Base-by-base conservation (phyloP, 306 rosid species). In the Malus fusca region DNA sequence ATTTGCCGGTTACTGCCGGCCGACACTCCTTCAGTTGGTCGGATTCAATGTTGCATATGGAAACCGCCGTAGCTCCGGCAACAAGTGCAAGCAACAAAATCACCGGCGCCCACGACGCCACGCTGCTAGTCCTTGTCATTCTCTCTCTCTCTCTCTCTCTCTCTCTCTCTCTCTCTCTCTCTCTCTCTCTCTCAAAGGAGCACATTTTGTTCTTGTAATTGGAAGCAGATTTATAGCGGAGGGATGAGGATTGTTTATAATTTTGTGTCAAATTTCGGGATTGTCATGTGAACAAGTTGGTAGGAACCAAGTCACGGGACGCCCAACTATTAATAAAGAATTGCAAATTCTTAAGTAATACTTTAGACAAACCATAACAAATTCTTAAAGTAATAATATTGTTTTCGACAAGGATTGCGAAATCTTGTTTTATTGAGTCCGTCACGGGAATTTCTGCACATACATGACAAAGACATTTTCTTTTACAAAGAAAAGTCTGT, bases 281-380 rank as follows among this genome's bases (percentile, higher is more conserved):
- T 48, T 15, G 55, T 73, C 91, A 87, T 82, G 93, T 84, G 88
- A 88, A 75, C 78, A 70, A 73, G 81, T 46, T 62, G 74, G 66
- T 51, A 48, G 73, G 67, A 40, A 81, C 37, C 43, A 4, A 66
- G 62, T 87, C 88, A 81, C 88, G 82, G 70, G 88, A 75, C 15
- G 19, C 42, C 26, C 0, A 61, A 8, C 4, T 53, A 44, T 4
- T 5, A 22, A 67, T 40, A 79, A 52, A 43, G 8, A 48, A 48
- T 1, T 4, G 55, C 7, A 48, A 0, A 48, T 17, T 48, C 17
- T 48, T 0, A 15, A 48, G 6, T 5, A 15, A 15, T 5, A 5
- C 2, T 15, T 48, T 1, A 5, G 18, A 48, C 55, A 0, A 15
- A 5, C 21, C 0, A 15, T 15, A 15, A 48, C 44, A 42, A 2